Conservation (phyloP, 2,329 filamentous ascomycete species). For the Aspergillus oerlinghausenensis region DNA sequence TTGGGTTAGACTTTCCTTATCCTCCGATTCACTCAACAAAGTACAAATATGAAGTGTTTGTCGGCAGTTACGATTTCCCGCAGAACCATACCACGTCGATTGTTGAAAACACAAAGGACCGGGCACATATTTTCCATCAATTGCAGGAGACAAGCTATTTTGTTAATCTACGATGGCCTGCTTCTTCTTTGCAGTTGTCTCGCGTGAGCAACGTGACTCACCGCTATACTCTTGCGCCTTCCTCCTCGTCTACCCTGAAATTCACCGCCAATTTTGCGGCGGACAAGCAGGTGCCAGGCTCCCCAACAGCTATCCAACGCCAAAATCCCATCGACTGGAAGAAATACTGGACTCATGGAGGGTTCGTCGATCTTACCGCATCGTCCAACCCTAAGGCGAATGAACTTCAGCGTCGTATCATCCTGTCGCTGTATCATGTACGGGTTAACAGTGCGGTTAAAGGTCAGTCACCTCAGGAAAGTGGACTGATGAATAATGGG, state of each 20-base stretch:
- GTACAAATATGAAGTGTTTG: conserved; percentile 14
- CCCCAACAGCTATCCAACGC: not conserved
- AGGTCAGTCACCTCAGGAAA: conserved; percentile 13
- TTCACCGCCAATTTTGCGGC: conserved; percentile 10
- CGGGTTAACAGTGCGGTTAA: conserved; percentile 11
- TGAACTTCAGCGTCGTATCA: conserved; percentile 13
- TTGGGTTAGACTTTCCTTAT: conserved; percentile 12
- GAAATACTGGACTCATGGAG: conserved; percentile 9
- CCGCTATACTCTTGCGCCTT: conserved; percentile 3
- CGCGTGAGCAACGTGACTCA: conserved; percentile 3
- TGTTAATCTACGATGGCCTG: conserved; percentile 7
- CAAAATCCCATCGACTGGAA: conserved; percentile 5
- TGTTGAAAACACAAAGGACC: not conserved
- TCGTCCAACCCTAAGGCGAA: conserved; percentile 9
- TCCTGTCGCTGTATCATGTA: conserved; percentile 13
- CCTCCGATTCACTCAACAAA: conserved; percentile 11
- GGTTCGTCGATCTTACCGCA: conserved; percentile 10
- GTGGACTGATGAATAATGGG: conserved; percentile 15
- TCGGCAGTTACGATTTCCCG: conserved; percentile 8
- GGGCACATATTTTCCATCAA: conserved; percentile 6
- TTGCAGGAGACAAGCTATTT: conserved; percentile 11
- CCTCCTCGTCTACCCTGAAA: not conserved
- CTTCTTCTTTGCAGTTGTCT: not conserved
- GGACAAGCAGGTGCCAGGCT: not conserved
- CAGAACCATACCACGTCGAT: conserved; percentile 8